phyloP scores from a whole-genome alignment of 2,329 filamentous ascomycete genomes.

The Aphanocladium album region DNA sequence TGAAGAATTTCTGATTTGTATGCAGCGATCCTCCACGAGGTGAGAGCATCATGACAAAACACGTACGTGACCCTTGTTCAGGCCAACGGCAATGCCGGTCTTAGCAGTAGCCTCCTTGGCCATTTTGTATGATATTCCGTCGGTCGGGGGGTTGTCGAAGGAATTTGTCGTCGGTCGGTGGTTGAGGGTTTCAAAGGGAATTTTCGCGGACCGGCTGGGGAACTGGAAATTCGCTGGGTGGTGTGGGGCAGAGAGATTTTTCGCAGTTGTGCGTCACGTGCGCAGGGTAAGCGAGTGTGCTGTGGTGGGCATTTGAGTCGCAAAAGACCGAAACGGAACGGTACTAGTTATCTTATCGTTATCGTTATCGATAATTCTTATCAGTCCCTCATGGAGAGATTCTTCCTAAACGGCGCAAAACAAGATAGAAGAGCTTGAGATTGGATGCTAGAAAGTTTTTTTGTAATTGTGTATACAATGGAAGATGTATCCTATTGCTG shows the following conservation, averaged over 20 bases:
- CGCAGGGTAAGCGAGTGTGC: conserved; percentile 17
- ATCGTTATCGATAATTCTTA: not conserved
- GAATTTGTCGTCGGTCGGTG: conserved; percentile 23
- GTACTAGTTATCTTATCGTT: not conserved
- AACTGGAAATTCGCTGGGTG: conserved; percentile 8
- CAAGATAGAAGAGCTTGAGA: too few relatives aligned
- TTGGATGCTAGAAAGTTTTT: too few relatives aligned
- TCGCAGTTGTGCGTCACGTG: conserved; percentile 25
- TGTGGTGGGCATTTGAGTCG: not conserved
- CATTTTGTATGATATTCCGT: conserved; percentile 38
- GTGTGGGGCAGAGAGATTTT: conserved; percentile 13
- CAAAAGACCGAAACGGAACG: not conserved
- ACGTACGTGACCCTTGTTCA: conserved; percentile 63
- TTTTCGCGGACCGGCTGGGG: not conserved
- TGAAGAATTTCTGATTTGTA: conserved; percentile 15
- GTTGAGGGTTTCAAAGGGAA: conserved; percentile 22
- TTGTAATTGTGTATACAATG: too few relatives aligned
- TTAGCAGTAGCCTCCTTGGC: conserved; percentile 55
- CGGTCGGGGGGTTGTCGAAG: conserved; percentile 21
- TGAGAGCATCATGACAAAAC: conserved; percentile 50
- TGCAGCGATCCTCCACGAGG: conserved; percentile 70
- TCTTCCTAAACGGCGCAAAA: too few relatives aligned
- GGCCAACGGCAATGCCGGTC: conserved; percentile 55
- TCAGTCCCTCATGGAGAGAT: not conserved
- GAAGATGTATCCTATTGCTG: too few relatives aligned